Evolutionary conservation across 169 alveolate genomes (phyloP), one percentile per base, ranked within the genome.

Genomic region (Plasmodium coatneyi): DNA sequence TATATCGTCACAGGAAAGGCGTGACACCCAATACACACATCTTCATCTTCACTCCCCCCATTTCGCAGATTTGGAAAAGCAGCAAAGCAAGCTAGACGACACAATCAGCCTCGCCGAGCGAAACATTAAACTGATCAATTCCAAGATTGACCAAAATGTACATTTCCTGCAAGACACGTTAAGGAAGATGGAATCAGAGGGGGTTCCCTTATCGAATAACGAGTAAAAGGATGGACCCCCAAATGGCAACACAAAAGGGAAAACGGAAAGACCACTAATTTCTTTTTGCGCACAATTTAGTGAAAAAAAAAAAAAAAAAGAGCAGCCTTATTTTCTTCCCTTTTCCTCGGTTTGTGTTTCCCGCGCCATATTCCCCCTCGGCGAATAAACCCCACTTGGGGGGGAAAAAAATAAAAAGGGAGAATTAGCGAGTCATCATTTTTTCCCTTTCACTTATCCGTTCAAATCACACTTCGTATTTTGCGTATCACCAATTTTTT

Each of bases 31-130:
- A 46, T 41, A 41, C 56, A 46, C 56, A 46, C 56, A 46, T 22
- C 70, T 28, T 56, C 39, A 32, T 32, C 39, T 28, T 82, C 74
- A 6, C 25, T 71, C 74, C 19, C 22, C 70, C 5, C 9, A 36
- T 52, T 74, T 66, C 43, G 41, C 56, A 89, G 94, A 89, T 79
- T 79, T 89, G 49, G 94, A 89, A 66, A 80, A 89, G n/a, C 90
- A 89, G 71, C 94, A 89, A 46, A 41, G 39, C 39, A 89, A 89
- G 54, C 41, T 89, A 39, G 81, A 32, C 52, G 89, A 80, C 6
- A 89, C 94, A 30, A 28, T 89, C 41, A 80, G 32, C 70, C 36
- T 60, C 19, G 94, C 94, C 9, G 83, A 89, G 66, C 70, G 25
- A 32, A 89, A 89, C 25, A 89, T 89, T 2, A 70, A 89, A 39